A percentile compares a stretch with the other conserved stretches of the same genome.
phyloP scores from a whole-genome alignment of 2,329 filamentous ascomycete species.

The Albifimbria verrucaria region DNA sequence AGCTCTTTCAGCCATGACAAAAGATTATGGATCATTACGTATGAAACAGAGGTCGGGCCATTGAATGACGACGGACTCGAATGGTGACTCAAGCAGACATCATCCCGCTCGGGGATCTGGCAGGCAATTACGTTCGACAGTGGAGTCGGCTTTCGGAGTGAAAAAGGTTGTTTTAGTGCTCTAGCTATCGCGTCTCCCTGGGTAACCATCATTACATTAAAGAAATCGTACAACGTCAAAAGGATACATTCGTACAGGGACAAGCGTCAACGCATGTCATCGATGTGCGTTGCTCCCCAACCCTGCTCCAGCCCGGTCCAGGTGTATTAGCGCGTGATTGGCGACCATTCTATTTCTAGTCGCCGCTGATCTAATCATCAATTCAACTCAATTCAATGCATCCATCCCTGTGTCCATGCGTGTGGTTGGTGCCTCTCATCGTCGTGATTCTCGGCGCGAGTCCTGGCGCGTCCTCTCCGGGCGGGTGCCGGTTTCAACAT shows the following conservation, averaged over 20 bases:
- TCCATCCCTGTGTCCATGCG: background rate
- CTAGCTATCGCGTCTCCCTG: background rate
- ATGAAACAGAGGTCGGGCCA: background rate
- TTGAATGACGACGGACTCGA: background rate
- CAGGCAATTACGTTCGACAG: no score
- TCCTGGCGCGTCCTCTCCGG: constrained; percentile 11
- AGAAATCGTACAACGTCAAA: background rate
- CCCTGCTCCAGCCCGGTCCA: background rate
- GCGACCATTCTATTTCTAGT: no score
- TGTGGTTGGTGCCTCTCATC: constrained; percentile 1
- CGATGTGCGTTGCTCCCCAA: background rate
- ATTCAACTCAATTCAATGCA: no score
- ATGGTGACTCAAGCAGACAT: no score
- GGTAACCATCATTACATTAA: background rate
- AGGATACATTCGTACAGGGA: background rate
- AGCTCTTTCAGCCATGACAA: background rate
- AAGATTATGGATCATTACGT: background rate
- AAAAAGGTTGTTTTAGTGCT: no score
- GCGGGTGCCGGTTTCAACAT: constrained; percentile 25
- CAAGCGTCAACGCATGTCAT: background rate
- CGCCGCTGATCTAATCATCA: no score
- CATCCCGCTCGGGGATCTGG: no score
- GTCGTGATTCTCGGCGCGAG: constrained; percentile 17
- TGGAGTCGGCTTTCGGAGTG: no score
- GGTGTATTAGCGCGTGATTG: no score